Evolutionary conservation across 495 filamentous ascomycete genomes (phyloP).

Genomic region (Cercophora samala): DNA sequence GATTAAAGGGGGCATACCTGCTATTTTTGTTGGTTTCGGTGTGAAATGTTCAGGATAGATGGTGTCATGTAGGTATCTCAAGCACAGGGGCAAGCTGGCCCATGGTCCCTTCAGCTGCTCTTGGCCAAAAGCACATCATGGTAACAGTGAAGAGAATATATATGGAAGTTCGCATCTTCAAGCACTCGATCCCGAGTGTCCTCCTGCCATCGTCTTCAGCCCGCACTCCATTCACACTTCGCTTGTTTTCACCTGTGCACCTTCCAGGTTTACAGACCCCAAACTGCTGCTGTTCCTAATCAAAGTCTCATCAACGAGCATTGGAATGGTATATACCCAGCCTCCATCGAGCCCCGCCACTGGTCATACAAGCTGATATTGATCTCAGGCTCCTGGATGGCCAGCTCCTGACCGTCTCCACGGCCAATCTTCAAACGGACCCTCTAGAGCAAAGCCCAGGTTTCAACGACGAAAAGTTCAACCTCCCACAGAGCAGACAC

Average conservation of each 20-base stretch:
- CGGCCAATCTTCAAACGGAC: not conserved
- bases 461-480: slow-evolving; percentile 1
- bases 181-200: too few species aligned
- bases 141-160: too few species aligned
- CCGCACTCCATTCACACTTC: too few species aligned
- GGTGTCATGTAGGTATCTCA: too few species aligned
- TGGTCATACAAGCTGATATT: not conserved
- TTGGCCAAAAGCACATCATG: too few species aligned
- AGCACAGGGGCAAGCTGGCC: too few species aligned
- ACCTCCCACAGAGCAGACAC: not conserved
- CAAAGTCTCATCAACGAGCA: not conserved
- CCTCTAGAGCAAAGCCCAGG: not conserved
- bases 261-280: too few species aligned
- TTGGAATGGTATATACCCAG: not conserved
- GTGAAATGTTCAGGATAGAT: not conserved
- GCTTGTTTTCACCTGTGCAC: too few species aligned
- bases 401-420: not conserved
- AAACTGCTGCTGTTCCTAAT: not conserved
- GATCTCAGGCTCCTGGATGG: slow-evolving; percentile 1
- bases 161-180: too few species aligned
- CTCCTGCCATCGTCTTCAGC: too few species aligned
- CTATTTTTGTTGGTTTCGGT: not conserved
- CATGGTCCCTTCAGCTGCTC: too few species aligned
- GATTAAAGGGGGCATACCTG: not conserved
- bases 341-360: not conserved